phyloP scores from a whole-genome alignment of 257 asterid genomes.

The Lycium ferocissimum region DNA sequence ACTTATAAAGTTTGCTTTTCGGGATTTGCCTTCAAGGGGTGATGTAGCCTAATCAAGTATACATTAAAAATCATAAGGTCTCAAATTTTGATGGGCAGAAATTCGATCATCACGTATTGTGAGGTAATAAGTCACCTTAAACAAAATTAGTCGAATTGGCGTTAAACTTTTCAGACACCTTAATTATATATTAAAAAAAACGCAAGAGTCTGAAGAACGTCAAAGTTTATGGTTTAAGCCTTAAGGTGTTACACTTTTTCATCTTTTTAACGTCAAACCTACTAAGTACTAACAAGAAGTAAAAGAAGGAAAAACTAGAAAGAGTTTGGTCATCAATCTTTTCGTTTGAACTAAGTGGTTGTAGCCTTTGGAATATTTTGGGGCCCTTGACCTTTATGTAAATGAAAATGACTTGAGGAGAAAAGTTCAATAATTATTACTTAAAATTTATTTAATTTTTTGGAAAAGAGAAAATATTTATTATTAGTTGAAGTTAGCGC shows the following conservation, averaged over 20 bases:
- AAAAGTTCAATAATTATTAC: background rate
- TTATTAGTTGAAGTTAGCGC: conserved; percentile 26
- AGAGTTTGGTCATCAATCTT: background rate
- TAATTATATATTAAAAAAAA: too few species aligned
- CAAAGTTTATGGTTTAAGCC: background rate
- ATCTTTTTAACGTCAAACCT: background rate
- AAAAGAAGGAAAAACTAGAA: too few species aligned
- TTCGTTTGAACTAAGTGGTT: background rate
- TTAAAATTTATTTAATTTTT: background rate
- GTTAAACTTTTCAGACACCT: too few species aligned
- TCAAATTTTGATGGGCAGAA: too few species aligned
- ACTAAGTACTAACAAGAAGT: background rate
- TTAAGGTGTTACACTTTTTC: background rate
- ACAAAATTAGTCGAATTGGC: too few species aligned
- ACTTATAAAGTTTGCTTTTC: too few species aligned
- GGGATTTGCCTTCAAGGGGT: too few species aligned
- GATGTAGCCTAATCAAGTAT: too few species aligned
- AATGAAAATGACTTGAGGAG: background rate
- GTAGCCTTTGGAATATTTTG: background rate
- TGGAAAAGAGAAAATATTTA: background rate
- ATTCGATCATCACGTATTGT: too few species aligned
- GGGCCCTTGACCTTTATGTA: background rate
- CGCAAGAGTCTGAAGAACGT: background rate
- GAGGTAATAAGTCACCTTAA: too few species aligned
- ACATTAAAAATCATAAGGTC: too few species aligned